Evolutionary conservation across 179 eudicot genomes (phyloP), one percentile per base, ranked within the genome.

Genomic region (Silene noctiflora): DNA sequence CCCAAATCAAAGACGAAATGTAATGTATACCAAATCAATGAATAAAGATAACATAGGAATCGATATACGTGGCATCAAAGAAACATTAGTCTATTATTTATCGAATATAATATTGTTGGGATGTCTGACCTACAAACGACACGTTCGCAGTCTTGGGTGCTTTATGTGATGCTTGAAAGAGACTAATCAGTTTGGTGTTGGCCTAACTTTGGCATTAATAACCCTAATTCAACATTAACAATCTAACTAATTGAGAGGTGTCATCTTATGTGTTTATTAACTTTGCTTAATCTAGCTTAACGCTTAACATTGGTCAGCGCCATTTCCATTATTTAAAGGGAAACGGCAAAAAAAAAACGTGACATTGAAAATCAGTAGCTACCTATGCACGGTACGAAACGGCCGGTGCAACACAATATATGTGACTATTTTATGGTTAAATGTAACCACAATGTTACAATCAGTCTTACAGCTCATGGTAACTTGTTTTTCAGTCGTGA

Each of bases 201-300:
- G 69, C 35, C 81, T 73, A 78, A 78, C 60, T 73, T 25, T 73
- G 68, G 42, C 73, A 78, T 73, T 73, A 73, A 42, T 67, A 78
- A 25, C 67, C 58, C 58, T 51, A 51, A 20, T 61, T 24, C 66
- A 21, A 61, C 66, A 11, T 61, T 22, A 61, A 21, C 29, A 11
- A 39, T 65, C 20, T 20, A 22, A 64, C 11, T 2, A 21, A 22
- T n/a, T 10, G 56, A 65, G 24, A 24, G 68, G 22, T 39, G 76
- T 62, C 44, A 20, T 27, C 67, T 58, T 66, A 61, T 39, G 46
- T 39, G 46, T 39, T 39, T 39, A 39, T 39, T 8, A 39, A 39
- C 1, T 7, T 67, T 78, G 73, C 48, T 58, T 65, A 65, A 53
- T 55, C 58, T 55, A 10, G 27, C 51, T 24, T 56, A 4, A 33